phyloP scores from a whole-genome alignment of 2,329 filamentous ascomycete genomes.

The Cladosporium cucumerinum region DNA sequence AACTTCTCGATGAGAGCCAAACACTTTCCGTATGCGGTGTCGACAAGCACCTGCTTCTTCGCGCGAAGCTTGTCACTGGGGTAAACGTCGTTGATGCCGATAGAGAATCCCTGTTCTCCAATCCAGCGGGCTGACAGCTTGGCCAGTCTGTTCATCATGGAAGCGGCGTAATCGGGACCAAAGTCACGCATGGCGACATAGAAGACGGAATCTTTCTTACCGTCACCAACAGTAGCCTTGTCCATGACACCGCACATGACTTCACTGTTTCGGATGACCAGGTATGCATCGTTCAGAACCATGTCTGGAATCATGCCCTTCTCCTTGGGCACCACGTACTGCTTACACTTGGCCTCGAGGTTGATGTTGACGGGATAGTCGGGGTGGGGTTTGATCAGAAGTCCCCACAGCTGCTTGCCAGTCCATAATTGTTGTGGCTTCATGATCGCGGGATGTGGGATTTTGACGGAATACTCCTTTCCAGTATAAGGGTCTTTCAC shows the following conservation, averaged over 20 bases:
- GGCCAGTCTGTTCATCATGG: conserved; percentile 89
- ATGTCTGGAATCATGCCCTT: conserved; percentile 69
- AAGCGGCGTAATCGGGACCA: conserved; percentile 81
- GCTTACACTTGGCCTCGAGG: conserved; percentile 85
- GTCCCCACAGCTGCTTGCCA: conserved; percentile 92
- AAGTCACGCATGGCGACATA: conserved; percentile 96
- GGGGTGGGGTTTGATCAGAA: conserved; percentile 85
- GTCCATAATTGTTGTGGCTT: conserved; percentile 91
- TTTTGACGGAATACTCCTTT: conserved; percentile 63
- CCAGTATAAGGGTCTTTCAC: conserved; percentile 47
- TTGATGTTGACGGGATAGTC: conserved; percentile 81
- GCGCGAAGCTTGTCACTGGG: conserved; percentile 68
- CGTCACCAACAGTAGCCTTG: conserved; percentile 93
- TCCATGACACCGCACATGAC: conserved; percentile 98
- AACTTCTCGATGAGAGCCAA: conserved; percentile 80
- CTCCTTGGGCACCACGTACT: conserved; percentile 63
- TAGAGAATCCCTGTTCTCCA: conserved; percentile 89
- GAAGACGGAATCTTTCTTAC: conserved; percentile 97
- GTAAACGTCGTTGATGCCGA: conserved; percentile 92
- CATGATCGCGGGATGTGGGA: conserved; percentile 81
- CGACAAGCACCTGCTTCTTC: conserved; percentile 73
- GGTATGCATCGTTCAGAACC: conserved; percentile 71
- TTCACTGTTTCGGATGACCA: conserved; percentile 93
- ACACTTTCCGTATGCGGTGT: conserved; percentile 73
- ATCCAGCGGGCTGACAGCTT: conserved; percentile 86